Evolutionary conservation across 495 filamentous ascomycete genomes (phyloP).

Genomic region (Xylaria telfairii): DNA sequence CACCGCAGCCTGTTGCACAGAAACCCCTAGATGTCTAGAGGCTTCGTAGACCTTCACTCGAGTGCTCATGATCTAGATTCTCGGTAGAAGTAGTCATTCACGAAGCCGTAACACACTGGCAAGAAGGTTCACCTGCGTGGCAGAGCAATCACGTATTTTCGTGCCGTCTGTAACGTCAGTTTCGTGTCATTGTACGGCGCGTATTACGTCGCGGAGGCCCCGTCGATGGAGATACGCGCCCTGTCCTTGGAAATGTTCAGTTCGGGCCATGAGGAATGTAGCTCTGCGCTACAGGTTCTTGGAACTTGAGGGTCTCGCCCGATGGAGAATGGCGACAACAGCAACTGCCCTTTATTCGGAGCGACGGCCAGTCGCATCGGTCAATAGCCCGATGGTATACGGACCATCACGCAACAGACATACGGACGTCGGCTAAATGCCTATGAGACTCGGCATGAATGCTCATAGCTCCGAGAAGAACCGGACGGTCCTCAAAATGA

Average conservation of each 20-base stretch:
- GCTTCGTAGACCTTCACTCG: background rate
- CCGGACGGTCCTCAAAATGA: background rate
- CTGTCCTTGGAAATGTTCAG: background rate
- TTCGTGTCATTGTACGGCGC: background rate
- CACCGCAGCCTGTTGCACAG: background rate
- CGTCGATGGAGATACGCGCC: background rate
- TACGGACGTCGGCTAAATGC: background rate
- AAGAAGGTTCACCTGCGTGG: background rate
- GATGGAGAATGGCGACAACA: background rate
- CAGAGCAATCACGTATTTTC: background rate
- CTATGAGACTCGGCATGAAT: background rate
- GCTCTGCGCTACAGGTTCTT: background rate
- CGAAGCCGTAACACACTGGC: background rate
- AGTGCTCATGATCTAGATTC: constrained; percentile 1
- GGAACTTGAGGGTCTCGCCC: background rate
- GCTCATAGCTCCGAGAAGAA: background rate
- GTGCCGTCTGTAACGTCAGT: background rate
- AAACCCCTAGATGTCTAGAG: background rate
- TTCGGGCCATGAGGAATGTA: background rate
- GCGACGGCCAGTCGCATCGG: background rate
- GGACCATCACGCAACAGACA: background rate
- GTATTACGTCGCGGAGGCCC: background rate
- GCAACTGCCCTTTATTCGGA: background rate
- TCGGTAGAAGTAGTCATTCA: background rate
- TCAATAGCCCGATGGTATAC: background rate